These are phyloP conservation scores for Yamagishiella unicocca DNA, from an alignment of 139 green algal genomes.

Conservation along the genomic window DNA sequence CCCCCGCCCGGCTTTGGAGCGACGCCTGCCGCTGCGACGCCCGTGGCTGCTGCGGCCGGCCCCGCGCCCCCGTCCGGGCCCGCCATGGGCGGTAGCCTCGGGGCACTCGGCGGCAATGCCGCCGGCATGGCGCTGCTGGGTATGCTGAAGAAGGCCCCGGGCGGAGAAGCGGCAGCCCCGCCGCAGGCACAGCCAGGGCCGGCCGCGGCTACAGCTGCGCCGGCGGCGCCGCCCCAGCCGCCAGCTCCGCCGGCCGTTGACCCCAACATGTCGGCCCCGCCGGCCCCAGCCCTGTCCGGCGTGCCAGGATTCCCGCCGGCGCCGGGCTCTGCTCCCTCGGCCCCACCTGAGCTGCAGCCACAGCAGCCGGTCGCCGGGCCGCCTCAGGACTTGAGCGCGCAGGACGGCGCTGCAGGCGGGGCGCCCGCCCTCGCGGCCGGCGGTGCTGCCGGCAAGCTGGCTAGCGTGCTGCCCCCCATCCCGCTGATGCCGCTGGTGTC, in stretches of 20 bases:
- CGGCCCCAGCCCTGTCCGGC: neutral
- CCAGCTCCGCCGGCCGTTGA: neutral
- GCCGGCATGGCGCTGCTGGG: slow-evolving; percentile 36
- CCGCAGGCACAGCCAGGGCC: neutral
- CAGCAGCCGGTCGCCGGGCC: neutral
- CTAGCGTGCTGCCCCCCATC: neutral
- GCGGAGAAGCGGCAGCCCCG: neutral
- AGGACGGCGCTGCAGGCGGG: neutral
- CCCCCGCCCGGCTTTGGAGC: neutral
- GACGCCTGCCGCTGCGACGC: neutral
- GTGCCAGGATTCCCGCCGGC: no score
- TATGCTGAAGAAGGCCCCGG: slow-evolving; percentile 32
- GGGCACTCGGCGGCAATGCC: neutral
- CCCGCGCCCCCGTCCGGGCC: no score
- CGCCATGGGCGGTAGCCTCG: neutral
- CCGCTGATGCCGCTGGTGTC: slow-evolving; percentile 31
- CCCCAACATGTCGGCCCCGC: neutral
- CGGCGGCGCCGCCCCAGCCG: neutral
- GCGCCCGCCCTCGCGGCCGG: neutral
- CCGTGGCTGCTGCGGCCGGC: neutral
- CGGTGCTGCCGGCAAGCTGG: neutral
- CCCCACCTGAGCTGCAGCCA: neutral
- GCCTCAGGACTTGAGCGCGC: neutral
- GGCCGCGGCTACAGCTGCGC: neutral
- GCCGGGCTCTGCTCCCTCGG: neutral